A percentile compares a stretch with the other conserved stretches of the same genome.
These are phyloP conservation scores for Ustilago shanxiensis DNA, from an alignment of 1,284 basidiomycete species.

Conservation along the genomic window DNA sequence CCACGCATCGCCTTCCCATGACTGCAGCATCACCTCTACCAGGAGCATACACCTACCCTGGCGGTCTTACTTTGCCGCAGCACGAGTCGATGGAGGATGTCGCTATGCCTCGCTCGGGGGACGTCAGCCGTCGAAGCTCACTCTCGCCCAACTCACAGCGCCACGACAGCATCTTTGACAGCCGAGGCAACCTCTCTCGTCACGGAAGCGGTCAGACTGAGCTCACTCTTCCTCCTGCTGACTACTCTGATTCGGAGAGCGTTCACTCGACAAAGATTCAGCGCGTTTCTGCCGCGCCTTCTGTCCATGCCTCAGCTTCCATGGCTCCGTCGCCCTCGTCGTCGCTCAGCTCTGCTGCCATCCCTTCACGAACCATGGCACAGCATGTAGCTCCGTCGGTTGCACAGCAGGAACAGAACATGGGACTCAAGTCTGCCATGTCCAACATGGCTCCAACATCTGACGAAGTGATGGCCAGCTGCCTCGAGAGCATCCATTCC, in stretches of 20 bases:
- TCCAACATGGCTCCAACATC: constrained; percentile 5
- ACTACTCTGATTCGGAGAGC: constrained; percentile 26
- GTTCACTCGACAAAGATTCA: constrained; percentile 19
- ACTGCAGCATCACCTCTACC: constrained; percentile 11
- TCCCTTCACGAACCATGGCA: constrained; percentile 18
- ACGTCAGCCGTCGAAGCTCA: constrained; percentile 24
- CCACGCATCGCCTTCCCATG: constrained; percentile 29
- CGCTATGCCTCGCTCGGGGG: constrained; percentile 23
- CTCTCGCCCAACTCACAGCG: constrained; percentile 23
- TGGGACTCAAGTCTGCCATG: background rate
- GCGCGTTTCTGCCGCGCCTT: constrained; percentile 2
- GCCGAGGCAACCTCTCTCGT: constrained; percentile 25
- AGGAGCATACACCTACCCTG: constrained; percentile 16
- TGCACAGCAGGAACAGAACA: background rate
- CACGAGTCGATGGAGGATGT: constrained; percentile 19
- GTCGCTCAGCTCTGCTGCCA: constrained; percentile 16
- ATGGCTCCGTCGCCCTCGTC: constrained; percentile 14
- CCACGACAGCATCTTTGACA: constrained; percentile 20
- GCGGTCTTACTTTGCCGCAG: constrained; percentile 22
- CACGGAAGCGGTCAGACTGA: constrained; percentile 47
- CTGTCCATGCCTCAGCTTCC: background rate
- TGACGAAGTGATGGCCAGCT: constrained; percentile 39
- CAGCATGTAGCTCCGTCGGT: background rate
- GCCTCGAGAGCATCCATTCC: constrained; percentile 48
- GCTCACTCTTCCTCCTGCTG: constrained; percentile 34